Evolutionary conservation across 805 yeast species (phyloP).

Genomic region (Kuraishia ogatae): DNA sequence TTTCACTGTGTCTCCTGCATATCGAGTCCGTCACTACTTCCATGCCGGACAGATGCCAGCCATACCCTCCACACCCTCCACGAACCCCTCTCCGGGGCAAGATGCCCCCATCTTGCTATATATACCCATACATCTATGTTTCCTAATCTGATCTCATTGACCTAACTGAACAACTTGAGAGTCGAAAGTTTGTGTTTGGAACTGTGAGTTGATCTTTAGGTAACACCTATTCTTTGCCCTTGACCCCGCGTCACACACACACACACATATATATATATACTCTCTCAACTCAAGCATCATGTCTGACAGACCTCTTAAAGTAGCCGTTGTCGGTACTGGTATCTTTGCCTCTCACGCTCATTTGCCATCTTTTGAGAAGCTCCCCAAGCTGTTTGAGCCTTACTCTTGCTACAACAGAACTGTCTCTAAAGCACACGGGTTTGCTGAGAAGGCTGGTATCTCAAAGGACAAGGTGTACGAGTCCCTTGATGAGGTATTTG

Average conservation of each 20-base stretch:
- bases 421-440: conserved; percentile 69
- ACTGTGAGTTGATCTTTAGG: background rate
- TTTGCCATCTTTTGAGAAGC: conserved; percentile 58
- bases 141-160: background rate
- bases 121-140: no score
- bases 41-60: background rate
- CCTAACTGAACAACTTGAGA: no score
- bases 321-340: conserved; percentile 74
- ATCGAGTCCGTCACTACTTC: background rate
- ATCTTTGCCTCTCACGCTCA: conserved; percentile 84
- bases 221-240: background rate
- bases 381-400: conserved; percentile 43
- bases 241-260: background rate
- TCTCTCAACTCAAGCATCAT: background rate
- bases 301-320: conserved; percentile 26
- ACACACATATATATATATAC: no score
- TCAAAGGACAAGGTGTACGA: conserved; percentile 43
- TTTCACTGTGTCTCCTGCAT: background rate
- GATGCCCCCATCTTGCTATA: background rate
- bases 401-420: conserved; percentile 80
- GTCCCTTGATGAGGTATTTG: conserved; percentile 53
- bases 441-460: conserved; percentile 58
- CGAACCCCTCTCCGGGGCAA: background rate
- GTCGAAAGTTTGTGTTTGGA: no score
- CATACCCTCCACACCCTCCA: background rate